phyloP scores from a whole-genome alignment of 140 eudicot genomes.

The Erigeron philadelphicus region DNA sequence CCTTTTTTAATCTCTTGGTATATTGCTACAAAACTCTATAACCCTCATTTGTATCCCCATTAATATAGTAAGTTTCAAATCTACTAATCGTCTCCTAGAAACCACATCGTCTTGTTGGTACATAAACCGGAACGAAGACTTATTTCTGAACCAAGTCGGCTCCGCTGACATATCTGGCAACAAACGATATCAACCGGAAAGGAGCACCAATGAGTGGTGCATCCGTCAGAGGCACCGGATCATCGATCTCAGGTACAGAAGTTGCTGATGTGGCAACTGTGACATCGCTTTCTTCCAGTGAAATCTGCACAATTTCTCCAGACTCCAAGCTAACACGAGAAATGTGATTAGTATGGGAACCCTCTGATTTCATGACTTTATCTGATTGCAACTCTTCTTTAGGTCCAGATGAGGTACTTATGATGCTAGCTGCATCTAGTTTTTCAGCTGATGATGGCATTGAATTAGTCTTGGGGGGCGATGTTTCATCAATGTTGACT shows the following conservation, averaged over 20 bases:
- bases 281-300: slow-evolving; percentile 54
- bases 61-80: slow-evolving; percentile 7
- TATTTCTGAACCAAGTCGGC: slow-evolving; percentile 74
- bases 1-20: slow-evolving; percentile 15
- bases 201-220: slow-evolving; percentile 96
- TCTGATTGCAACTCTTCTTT: slow-evolving; percentile 29
- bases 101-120: slow-evolving; percentile 25
- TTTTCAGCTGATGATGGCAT: slow-evolving; percentile 23
- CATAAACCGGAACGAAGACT: slow-evolving; percentile 7
- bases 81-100: slow-evolving; percentile 30
- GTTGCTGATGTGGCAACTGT: slow-evolving; percentile 17
- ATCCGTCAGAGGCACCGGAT: slow-evolving; percentile 53
- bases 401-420: slow-evolving; percentile 29
- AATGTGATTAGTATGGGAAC: slow-evolving; percentile 22
- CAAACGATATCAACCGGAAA: slow-evolving; percentile 72
- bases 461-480: slow-evolving; percentile 14
- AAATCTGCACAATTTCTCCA: slow-evolving; percentile 78
- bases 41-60: slow-evolving; percentile 23
- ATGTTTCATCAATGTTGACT: slow-evolving; percentile 22
- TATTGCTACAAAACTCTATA: slow-evolving; percentile 6
- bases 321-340: slow-evolving; percentile 44
- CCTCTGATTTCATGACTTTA: slow-evolving; percentile 20
- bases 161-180: slow-evolving; percentile 90
- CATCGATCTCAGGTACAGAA: slow-evolving; percentile 23
- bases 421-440: slow-evolving; percentile 15